Evolutionary conservation across 2,329 filamentous ascomycete species (phyloP), one percentile per base, ranked within the genome.

Genomic region (Aphanocladium album): DNA sequence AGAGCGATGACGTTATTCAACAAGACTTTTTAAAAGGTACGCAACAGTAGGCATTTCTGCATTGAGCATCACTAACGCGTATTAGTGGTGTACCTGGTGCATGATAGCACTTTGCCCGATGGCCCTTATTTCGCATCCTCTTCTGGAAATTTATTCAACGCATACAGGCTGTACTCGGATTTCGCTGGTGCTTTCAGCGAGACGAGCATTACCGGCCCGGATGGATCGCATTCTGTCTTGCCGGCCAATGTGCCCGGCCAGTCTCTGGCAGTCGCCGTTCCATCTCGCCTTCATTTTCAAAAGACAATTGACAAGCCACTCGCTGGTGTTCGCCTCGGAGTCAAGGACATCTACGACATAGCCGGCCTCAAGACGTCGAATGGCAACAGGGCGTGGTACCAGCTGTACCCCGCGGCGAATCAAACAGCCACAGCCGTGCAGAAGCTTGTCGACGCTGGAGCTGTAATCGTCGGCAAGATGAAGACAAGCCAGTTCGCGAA

Each of bases 301-400:
- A 76, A 73, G 49, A 81, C 79, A 0, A 64, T 66, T 0, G 72
- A 76, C 21, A 78, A 82, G 65, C 83, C 83, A 1, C 72, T 87
- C 0, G 80, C 82, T 7, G 83, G 84, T 12, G 74, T 83, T 8
- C 76, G 85, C 9, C 67, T 87, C 1, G 83, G 77, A 0, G 74
- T 87, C 60, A 88, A 88, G 65, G 85, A 87, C 64, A 83, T 85
- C 53, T 82, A 77, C 63, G 77, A 86, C 60, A 67, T 88, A 30
- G 56, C 50, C n/a, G 85, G 84, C 1, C 65, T 86, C 2, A 77
- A 77, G 39, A 85, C 80, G 0, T 76, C 76, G 16, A 77, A 79
- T 57, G 83, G 83, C 2, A 86, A 82, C 61, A 74, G 82, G 41
- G 83, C 84, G 2, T 87, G 79, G 73, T 82, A 81, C 54, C 69